These are phyloP conservation scores for Luzula sylvatica DNA, from an alignment of 176 grass and related monocot species.

Conservation along the genomic window DNA sequence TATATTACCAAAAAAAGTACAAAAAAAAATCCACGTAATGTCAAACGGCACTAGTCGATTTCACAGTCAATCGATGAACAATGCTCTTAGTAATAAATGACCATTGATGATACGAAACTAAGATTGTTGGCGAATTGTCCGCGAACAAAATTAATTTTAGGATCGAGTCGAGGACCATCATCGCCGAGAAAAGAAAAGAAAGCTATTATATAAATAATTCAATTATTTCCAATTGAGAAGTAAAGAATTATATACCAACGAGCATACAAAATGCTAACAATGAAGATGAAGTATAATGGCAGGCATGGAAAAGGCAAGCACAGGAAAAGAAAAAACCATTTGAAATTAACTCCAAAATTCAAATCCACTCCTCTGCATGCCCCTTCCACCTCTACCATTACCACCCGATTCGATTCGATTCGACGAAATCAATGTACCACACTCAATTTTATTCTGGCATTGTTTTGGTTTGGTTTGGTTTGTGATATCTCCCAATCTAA, in stretches of 20 bases:
- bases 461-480: not conserved
- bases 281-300: conserved; percentile 17
- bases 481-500: not conserved
- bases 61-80: too few species aligned
- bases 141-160: too few species aligned
- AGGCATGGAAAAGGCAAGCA: conserved; percentile 70
- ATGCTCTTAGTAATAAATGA: too few species aligned
- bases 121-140: too few species aligned
- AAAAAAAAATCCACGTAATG: too few species aligned
- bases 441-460: not conserved
- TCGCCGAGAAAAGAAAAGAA: too few species aligned
- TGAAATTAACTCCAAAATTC: not conserved
- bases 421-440: too few species aligned
- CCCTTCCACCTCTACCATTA: conserved; percentile 75
- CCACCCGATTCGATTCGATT: conserved; percentile 9
- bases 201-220: too few species aligned
- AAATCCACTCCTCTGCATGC: conserved; percentile 79
- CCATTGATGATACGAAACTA: too few species aligned
- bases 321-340: conserved; percentile 21
- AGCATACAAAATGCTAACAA: not conserved
- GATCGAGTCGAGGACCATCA: too few species aligned
- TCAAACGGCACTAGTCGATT: too few species aligned
- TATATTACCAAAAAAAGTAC: too few species aligned
- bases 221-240: not conserved
- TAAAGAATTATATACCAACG: not conserved